Evolutionary conservation across 2,329 filamentous ascomycete species (phyloP).

Genomic region (Aspergillus sp.): DNA sequence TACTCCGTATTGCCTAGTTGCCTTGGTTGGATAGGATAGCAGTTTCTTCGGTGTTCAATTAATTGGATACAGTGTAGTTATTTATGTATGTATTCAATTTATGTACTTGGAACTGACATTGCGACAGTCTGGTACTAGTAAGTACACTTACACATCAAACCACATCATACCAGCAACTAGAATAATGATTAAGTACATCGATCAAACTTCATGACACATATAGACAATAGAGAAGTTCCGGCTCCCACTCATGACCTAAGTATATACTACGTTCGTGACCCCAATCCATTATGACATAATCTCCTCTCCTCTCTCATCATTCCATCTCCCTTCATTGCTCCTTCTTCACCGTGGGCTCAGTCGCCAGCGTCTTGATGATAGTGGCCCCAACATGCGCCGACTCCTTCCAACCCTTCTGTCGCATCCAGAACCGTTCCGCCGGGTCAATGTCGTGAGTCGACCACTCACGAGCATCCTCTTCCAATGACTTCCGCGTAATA

Average conservation of each 20-base stretch:
- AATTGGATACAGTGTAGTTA: accelerated
- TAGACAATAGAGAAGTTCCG: not conserved
- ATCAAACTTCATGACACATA: not conserved
- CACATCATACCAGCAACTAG: not conserved
- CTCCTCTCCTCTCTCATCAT: not conserved
- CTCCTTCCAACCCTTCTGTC: conserved; percentile 49
- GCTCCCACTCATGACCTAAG: not conserved
- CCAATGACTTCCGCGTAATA: conserved; percentile 41
- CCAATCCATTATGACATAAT: not conserved
- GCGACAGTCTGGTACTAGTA: too few species aligned
- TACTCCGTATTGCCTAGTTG: too few species aligned
- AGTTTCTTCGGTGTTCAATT: too few species aligned
- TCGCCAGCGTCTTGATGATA: conserved; percentile 41
- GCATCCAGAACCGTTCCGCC: conserved; percentile 46
- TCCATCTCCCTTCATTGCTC: conserved; percentile 26
- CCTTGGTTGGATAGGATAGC: too few species aligned
- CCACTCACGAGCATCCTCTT: conserved; percentile 45
- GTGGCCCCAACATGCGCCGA: conserved; percentile 42
- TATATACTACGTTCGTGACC: not conserved
- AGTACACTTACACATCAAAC: not conserved
- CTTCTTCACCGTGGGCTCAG: conserved; percentile 35
- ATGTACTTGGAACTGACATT: not conserved
- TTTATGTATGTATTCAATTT: not conserved
- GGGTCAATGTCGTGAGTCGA: conserved; percentile 36
- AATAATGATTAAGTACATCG: too few species aligned